These are phyloP conservation scores for Ogataea sp. DNA, from an alignment of 805 yeast species.

Conservation along the genomic window DNA sequence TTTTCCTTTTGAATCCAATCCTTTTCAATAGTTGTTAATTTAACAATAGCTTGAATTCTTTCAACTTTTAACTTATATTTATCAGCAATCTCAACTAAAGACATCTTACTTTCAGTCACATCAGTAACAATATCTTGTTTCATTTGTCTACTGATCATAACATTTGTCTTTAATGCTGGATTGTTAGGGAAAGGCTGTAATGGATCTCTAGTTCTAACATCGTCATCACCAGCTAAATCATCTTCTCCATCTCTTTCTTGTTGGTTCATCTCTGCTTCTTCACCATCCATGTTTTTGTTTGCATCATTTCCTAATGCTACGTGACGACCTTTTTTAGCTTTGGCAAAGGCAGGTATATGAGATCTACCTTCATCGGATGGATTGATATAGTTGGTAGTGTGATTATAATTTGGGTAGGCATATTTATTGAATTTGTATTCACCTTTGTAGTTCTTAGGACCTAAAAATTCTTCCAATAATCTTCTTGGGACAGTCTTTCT, in stretches of 20 bases:
- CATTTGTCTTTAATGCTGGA: slow-evolving; percentile 58
- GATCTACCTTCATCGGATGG: slow-evolving; percentile 36
- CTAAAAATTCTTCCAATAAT: slow-evolving; percentile 67
- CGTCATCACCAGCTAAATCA: slow-evolving; percentile 1
- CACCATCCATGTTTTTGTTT: slow-evolving; percentile 4
- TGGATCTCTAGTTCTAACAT: slow-evolving; percentile 10
- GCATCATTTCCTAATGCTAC: slow-evolving; percentile 3
- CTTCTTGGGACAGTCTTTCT: slow-evolving; percentile 48
- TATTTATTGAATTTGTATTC: slow-evolving; percentile 73
- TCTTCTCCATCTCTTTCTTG: slow-evolving; percentile 7
- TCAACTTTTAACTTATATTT: slow-evolving; percentile 75
- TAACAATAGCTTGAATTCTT: slow-evolving; percentile 82
- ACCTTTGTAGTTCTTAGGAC: slow-evolving; percentile 78
- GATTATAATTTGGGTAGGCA: slow-evolving; percentile 56
- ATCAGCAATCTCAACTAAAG: slow-evolving; percentile 69
- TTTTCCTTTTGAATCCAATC: slow-evolving; percentile 47
- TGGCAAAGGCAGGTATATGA: neutral
- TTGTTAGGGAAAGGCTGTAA: slow-evolving; percentile 82
- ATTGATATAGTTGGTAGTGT: slow-evolving; percentile 64
- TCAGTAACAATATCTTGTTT: slow-evolving; percentile 55
- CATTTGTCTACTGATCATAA: slow-evolving; percentile 48
- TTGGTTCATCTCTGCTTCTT: slow-evolving; percentile 3
- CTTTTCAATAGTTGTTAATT: slow-evolving; percentile 57
- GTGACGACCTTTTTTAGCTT: neutral
- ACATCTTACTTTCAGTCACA: slow-evolving; percentile 34